A percentile compares a stretch with the other conserved stretches of the same genome.
Evolutionary conservation across 108 stramenopile species (phyloP).

Genomic region (Craspedostauros australis): DNA sequence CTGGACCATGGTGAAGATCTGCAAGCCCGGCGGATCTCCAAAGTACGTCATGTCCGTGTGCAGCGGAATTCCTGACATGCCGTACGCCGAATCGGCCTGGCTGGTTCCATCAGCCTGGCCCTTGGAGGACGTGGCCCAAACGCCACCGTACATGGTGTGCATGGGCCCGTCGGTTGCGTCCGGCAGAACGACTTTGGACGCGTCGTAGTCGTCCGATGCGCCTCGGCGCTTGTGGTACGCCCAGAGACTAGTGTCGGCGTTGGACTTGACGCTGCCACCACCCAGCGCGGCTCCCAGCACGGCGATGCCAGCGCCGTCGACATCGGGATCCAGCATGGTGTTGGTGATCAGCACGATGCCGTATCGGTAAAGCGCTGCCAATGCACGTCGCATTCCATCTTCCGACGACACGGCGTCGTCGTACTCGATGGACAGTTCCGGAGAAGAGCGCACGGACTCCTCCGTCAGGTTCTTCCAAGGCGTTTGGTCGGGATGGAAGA

Average conservation of each 20-base stretch:
- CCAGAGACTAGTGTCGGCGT: slow-evolving; percentile 14
- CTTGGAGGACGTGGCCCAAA: slow-evolving; percentile 63
- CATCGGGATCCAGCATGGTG: slow-evolving; percentile 45
- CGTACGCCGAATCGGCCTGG: slow-evolving; percentile 79
- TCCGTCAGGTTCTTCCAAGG: slow-evolving; percentile 45
- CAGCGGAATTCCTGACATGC: slow-evolving; percentile 58
- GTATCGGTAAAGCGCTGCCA: slow-evolving; percentile 58
- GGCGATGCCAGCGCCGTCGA: slow-evolving; percentile 37
- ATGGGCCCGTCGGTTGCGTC: slow-evolving; percentile 64
- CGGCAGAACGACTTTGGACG: slow-evolving; percentile 21
- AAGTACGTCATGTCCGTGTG: slow-evolving; percentile 85
- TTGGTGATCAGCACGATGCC: slow-evolving; percentile 65
- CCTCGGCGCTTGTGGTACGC: slow-evolving; percentile 15
- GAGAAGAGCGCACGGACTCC: slow-evolving; percentile 36
- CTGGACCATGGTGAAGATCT: slow-evolving; percentile 80
- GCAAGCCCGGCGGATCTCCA: slow-evolving; percentile 72
- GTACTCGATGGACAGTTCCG: slow-evolving; percentile 42
- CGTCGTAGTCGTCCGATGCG: slow-evolving; percentile 10
- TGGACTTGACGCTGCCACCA: slow-evolving; percentile 38
- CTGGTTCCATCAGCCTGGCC: slow-evolving; percentile 43
- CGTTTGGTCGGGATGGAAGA: too few relatives aligned
- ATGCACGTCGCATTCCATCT: slow-evolving; percentile 26
- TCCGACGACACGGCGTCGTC: slow-evolving; percentile 29
- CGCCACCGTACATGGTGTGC: slow-evolving; percentile 71
- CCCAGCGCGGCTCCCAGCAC: slow-evolving; percentile 41